phyloP scores from a whole-genome alignment of 495 filamentous ascomycete genomes.

The Pyronema domesticum region DNA sequence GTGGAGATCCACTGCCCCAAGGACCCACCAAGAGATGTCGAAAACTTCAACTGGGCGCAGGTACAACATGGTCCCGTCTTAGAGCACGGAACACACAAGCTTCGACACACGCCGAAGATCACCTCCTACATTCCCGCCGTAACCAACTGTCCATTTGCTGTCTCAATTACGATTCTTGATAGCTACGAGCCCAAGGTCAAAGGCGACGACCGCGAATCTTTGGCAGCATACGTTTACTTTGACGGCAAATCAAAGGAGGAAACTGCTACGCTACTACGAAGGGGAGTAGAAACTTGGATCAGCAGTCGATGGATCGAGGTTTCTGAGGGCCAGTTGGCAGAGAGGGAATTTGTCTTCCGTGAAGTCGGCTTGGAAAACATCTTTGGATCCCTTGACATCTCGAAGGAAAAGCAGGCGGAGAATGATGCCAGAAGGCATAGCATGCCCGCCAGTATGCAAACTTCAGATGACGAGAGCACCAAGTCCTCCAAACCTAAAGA shows the following conservation, averaged over 20 bases:
- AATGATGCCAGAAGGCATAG: constrained; percentile 51
- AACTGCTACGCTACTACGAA: constrained; percentile 78
- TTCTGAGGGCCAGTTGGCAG: constrained; percentile 75
- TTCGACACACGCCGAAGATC: constrained; percentile 76
- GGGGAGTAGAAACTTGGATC: constrained; percentile 97
- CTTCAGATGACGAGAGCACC: constrained; percentile 58
- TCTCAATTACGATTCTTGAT: constrained; percentile 85
- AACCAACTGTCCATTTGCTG: constrained; percentile 66
- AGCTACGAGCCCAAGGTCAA: constrained; percentile 87
- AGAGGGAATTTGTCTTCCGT: constrained; percentile 92
- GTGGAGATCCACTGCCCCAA: constrained; percentile 24
- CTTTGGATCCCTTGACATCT: constrained; percentile 86
- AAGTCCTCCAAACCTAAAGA: constrained; percentile 79
- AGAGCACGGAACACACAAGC: constrained; percentile 88
- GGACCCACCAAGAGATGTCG: constrained; percentile 18
- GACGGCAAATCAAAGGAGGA: constrained; percentile 91
- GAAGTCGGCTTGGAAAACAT: constrained; percentile 92
- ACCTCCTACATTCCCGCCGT: constrained; percentile 79
- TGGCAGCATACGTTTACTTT: constrained; percentile 98
- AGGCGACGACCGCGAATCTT: constrained; percentile 36
- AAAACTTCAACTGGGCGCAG: constrained; percentile 23
- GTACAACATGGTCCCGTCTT: constrained; percentile 47
- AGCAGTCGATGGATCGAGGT: constrained; percentile 96
- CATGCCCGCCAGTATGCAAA: constrained; percentile 28
- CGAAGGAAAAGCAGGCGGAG: constrained; percentile 70